Evolutionary conservation across 2,329 filamentous ascomycete species (phyloP).

Genomic region (Scolecobasidium constrictum): DNA sequence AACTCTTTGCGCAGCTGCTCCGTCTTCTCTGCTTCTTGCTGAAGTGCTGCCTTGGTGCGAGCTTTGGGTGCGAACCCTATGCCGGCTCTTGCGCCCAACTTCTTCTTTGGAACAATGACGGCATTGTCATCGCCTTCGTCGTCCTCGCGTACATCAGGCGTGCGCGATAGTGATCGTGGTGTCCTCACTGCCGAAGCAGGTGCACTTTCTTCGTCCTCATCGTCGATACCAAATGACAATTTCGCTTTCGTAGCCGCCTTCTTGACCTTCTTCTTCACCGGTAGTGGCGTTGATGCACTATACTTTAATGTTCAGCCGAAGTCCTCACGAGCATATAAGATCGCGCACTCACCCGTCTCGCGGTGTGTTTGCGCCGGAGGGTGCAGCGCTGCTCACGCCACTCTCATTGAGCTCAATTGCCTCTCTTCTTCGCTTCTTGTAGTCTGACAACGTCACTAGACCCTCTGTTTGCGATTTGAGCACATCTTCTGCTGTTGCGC

Average conservation of each 20-base stretch:
- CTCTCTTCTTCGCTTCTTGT: conserved; percentile 89
- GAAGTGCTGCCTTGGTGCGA: conserved; percentile 63
- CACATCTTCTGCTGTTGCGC: conserved; percentile 66
- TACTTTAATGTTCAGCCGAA: conserved; percentile 44
- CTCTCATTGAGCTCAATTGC: conserved; percentile 83
- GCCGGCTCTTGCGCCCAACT: conserved; percentile 50
- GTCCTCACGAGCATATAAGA: neutral
- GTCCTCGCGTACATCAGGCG: conserved; percentile 24
- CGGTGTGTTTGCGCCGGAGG: conserved; percentile 42
- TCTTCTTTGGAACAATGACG: conserved; percentile 38
- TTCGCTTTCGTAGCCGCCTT: conserved; percentile 30
- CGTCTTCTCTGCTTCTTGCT: conserved; percentile 67
- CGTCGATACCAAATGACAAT: conserved; percentile 60
- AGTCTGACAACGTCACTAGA: conserved; percentile 83
- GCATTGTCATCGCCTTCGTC: conserved; percentile 21
- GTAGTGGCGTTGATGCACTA: conserved; percentile 42
- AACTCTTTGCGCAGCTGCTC: conserved; percentile 73
- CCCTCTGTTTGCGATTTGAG: conserved; percentile 82
- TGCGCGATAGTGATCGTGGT: conserved; percentile 22
- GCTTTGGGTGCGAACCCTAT: conserved; percentile 60
- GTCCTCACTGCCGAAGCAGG: conserved; percentile 23
- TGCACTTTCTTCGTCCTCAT: conserved; percentile 46
- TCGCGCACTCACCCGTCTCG: conserved; percentile 46
- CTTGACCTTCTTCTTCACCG: conserved; percentile 48
- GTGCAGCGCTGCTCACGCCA: conserved; percentile 27